Percentiles rank a stretch among this genome's conserved stretches.
Evolutionary conservation across 495 filamentous ascomycete species (phyloP).

Genomic region (Penicillium flavigenum): DNA sequence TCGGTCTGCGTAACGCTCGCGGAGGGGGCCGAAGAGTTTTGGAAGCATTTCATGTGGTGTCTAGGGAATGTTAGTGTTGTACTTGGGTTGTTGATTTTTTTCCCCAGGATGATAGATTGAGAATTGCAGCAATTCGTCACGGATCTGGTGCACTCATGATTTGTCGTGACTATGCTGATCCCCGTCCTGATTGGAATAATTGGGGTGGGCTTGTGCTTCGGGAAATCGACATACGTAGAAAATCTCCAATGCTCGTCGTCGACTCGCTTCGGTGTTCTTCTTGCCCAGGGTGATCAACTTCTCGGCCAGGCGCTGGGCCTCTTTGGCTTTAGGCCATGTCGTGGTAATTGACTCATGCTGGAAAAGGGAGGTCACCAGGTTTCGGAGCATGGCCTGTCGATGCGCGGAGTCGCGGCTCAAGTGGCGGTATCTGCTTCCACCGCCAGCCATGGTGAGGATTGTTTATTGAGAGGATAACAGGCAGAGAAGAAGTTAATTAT

Average conservation of each 20-base stretch:
- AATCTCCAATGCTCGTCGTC: slow-evolving; percentile 64
- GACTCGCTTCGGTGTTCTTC: slow-evolving; percentile 76
- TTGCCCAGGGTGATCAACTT: slow-evolving; percentile 92
- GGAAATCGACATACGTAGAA: slow-evolving; percentile 68
- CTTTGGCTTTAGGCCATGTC: slow-evolving; percentile 95
- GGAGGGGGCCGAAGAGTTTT: slow-evolving; percentile 83
- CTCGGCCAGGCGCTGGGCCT: slow-evolving; percentile 89
- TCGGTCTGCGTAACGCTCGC: slow-evolving; percentile 73
- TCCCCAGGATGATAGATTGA: neutral
- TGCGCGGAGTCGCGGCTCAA: slow-evolving; percentile 80
- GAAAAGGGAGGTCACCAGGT: slow-evolving; percentile 94
- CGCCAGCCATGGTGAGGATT: slow-evolving; percentile 74
- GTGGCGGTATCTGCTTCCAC: slow-evolving; percentile 79
- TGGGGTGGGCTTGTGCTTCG: neutral
- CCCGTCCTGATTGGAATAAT: neutral
- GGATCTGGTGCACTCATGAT: neutral
- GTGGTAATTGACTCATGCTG: slow-evolving; percentile 89
- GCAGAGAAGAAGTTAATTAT: neutral
- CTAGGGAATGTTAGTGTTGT: slow-evolving; percentile 35
- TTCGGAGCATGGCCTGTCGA: slow-evolving; percentile 88
- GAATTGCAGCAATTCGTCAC: neutral
- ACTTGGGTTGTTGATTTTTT: slow-evolving; percentile 4
- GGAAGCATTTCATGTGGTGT: slow-evolving; percentile 67
- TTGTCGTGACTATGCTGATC: neutral
- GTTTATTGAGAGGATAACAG: neutral